Evolutionary conservation across 2,329 filamentous ascomycete genomes (phyloP), one percentile per base, ranked within the genome.

Genomic region (Mycogone perniciosa): DNA sequence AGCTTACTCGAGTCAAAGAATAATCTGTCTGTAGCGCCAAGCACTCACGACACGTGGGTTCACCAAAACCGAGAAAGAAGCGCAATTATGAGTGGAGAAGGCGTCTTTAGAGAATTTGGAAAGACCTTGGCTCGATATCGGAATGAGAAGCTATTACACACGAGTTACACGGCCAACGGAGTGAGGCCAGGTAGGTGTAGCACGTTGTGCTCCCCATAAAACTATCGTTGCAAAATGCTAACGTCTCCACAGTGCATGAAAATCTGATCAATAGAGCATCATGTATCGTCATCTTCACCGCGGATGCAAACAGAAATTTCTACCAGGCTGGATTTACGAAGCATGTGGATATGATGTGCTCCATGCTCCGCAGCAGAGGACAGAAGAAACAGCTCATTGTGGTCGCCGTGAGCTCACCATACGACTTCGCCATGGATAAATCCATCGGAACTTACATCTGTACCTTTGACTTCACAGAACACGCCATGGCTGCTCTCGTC

Each of bases 251-350:
- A 67, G 88, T 96, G 1, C 92, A 97, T 64, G 92, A 97, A 62
- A 93, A 92, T 56, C 76, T 96, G 13, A 95, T 96, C 64, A 88
- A 91, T 57, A 79, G 90, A 59, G 90, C 91, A 8, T 89, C 86
- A 46, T 89, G 88, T 4, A 89, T 96, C 56, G 86, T 97, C 55
- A 85, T 96, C 46, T 80, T 96, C 31, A 96, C 92, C 0, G 92
- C 92, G 7, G 92, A 97, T 69, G 91, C 91, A 1, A 96, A 96
- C 64, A 80, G 91, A 38, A 96, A 97, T 63, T 72, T 95, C 10
- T 97, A 96, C 63, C 92, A 97, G 66, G 84, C 89, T 46, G 90
- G 90, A 0, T 97, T 97, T 64, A 92, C 92, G 2, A 97, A 96
- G 65, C 92, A 97, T 58, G 88, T 96, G 7, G 86, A 91, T 9